These are phyloP conservation scores for Leishmania tropica DNA, from an alignment of 208 protist species.

Conservation along the genomic window DNA sequence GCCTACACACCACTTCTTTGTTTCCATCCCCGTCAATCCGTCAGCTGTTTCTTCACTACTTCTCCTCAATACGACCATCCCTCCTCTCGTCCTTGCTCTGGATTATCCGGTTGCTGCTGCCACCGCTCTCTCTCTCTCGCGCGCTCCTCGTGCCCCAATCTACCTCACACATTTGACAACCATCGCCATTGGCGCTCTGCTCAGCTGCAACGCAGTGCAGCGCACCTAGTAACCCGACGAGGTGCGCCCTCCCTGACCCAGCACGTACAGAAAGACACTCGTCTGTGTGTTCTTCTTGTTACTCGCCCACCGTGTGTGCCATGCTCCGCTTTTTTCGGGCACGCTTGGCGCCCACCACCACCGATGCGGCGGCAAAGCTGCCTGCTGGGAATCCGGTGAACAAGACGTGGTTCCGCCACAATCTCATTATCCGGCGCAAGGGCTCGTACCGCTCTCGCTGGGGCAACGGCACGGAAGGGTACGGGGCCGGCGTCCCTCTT, in stretches of 20 bases:
- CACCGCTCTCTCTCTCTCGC: neutral
- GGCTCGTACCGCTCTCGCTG: constrained; percentile 85
- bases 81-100: neutral
- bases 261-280: neutral
- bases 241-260: neutral
- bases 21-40: neutral
- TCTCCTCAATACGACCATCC: no score
- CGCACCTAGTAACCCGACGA: neutral
- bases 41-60: neutral
- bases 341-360: constrained; percentile 59
- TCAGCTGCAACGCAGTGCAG: neutral
- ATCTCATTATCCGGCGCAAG: constrained; percentile 87
- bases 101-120: neutral
- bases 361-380: constrained; percentile 85
- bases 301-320: neutral
- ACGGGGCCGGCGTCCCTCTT: constrained; percentile 79
- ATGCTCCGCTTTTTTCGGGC: constrained; percentile 46
- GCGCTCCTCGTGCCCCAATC: neutral
- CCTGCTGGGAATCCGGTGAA: constrained; percentile 83
- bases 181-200: neutral
- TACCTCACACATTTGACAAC: neutral
- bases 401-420: constrained; percentile 87
- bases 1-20: neutral
- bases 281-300: neutral
- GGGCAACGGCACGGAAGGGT: constrained; percentile 86